Evolutionary conservation across 2,329 filamentous ascomycete species (phyloP), one percentile per base, ranked within the genome.

Genomic region (Trichoderma brevicompactum): DNA sequence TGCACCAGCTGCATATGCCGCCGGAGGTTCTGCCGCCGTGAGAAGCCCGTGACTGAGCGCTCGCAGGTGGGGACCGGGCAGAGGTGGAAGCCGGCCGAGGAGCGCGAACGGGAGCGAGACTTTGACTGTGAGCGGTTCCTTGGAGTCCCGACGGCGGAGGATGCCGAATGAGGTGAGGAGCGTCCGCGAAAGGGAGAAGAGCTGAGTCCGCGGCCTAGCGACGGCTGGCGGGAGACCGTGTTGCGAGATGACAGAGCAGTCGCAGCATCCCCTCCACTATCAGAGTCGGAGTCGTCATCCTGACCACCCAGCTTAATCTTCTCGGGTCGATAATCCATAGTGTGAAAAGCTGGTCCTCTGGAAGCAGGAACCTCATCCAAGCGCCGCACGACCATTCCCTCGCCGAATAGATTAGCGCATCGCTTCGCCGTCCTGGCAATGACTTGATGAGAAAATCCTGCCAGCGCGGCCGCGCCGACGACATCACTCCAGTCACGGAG

Each of bases 401-500:
- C 86, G 0, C 83, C 85, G 70, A 97, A 97, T 0, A 97, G 79
- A 52, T 85, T 80, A 2, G 90, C 86, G 72, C 94, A 98, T 55
- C 94, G 85, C 72, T 88, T 82, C 2, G 90, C 85, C 0, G 92
- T 85, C 36, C 91, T 85, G 60, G 87, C 84, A 12, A 97, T 77
- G 0, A 88, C 89, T 1, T 79, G 76, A 0, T 81, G 76, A 1
- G 90, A 80, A 77, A 93, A 94, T 0, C 91, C 92, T 2, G 85
- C 85, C 56, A 96, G 78, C 0, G 91, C 85, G 2, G 94, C 94
- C 0, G 92, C 83, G 0, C 91, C 91, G 34, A 97, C 78, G 1
- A 97, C 85, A 69, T 96, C 92, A 69, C 88, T 90, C 94, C 94
- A 98, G 78, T 96, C 91, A 23, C 91, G 85, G 12, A 87, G 79